phyloP scores from a whole-genome alignment of 2,329 filamentous ascomycete species.

The Delphinella strobiligena region DNA sequence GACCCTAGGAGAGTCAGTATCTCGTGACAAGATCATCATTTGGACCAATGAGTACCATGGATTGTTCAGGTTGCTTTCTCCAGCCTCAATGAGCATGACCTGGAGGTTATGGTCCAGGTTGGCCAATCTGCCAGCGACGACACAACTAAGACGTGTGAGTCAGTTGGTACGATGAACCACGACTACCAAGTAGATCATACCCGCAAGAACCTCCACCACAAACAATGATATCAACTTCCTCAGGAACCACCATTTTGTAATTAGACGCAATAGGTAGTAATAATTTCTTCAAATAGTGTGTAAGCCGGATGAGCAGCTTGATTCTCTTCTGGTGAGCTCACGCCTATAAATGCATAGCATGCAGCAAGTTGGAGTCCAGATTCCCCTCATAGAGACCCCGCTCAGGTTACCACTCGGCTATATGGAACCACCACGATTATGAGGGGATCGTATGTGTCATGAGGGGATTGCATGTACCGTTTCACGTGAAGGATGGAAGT shows the following conservation, averaged over 20 bases:
- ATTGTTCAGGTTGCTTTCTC: constrained; percentile 65
- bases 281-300: too few relatives aligned
- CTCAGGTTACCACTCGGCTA: not conserved
- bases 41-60: constrained; percentile 38
- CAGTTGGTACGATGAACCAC: constrained; percentile 1
- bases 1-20: constrained; percentile 34
- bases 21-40: not conserved
- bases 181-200: constrained; percentile 23
- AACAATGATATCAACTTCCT: constrained; percentile 73
- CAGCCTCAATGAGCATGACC: constrained; percentile 58
- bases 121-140: constrained; percentile 47
- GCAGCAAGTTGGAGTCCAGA: too few relatives aligned
- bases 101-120: constrained; percentile 64
- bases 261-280: too few relatives aligned
- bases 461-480: too few relatives aligned
- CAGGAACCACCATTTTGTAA: constrained; percentile 48
- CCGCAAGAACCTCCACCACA: constrained; percentile 62
- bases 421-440: not conserved
- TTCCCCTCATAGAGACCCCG: not conserved
- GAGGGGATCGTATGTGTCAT: too few relatives aligned
- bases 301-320: not conserved
- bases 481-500: too few relatives aligned
- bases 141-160: constrained; percentile 31
- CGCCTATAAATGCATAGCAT: not conserved
- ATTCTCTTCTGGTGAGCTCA: not conserved